Percentiles rank a stretch among this genome's conserved stretches.
phyloP scores from a whole-genome alignment of 768 basidiomycete genomes.

The Strobilomyces echinocephalus region DNA sequence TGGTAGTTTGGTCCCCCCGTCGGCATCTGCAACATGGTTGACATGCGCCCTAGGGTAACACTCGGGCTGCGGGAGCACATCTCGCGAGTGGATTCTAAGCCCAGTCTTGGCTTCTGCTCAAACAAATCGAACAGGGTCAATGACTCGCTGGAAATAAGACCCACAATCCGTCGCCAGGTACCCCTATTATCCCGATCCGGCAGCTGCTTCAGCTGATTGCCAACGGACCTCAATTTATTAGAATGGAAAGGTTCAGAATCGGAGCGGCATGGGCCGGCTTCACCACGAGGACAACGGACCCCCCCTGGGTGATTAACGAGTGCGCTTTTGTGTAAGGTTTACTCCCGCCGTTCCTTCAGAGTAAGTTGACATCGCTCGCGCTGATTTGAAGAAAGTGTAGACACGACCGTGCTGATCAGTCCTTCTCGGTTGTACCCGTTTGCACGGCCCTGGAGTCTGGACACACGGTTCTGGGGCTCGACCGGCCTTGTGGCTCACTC shows the following conservation, averaged over 20 bases:
- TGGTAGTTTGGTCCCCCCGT: too few relatives aligned
- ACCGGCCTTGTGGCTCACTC: constrained; percentile 10
- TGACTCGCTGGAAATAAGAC: constrained; percentile 3
- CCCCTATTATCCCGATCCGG: constrained; percentile 11
- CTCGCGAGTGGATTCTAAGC: neutral
- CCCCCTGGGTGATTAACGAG: constrained; percentile 5
- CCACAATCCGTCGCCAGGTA: neutral
- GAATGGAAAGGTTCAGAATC: constrained; percentile 18
- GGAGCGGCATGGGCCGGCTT: constrained; percentile 3
- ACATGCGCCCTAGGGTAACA: constrained; percentile 9
- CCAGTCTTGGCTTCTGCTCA: neutral
- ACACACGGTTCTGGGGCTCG: constrained; percentile 13
- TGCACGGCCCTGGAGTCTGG: constrained; percentile 11
- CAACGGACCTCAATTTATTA: constrained; percentile 13
- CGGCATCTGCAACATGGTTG: constrained; percentile 12
- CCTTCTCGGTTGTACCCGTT: constrained; percentile 12
- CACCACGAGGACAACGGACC: constrained; percentile 21
- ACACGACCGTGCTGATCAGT: neutral
- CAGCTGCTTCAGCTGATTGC: neutral
- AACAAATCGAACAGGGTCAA: neutral
- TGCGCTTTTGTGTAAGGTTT: constrained; percentile 11
- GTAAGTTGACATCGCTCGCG: constrained; percentile 1
- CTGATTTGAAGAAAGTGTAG: constrained; percentile 3
- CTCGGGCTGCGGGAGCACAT: neutral
- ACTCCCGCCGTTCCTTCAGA: constrained; percentile 15